Base-by-base conservation (phyloP, 805 yeast species). In the Saturnispora besseyi region DNA sequence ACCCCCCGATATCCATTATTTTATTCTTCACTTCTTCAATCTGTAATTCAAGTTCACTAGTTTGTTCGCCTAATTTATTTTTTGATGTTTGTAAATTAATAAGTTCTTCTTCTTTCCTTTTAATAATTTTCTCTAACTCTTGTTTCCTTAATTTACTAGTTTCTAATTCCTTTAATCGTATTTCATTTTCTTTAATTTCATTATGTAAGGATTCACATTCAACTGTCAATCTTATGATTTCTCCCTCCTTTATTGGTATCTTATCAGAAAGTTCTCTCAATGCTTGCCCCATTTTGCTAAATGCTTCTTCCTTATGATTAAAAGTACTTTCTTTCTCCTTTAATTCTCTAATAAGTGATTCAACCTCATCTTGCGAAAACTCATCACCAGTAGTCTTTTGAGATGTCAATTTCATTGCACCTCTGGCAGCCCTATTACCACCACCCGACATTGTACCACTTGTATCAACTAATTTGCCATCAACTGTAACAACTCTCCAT, bases 391-490 rank as follows among this genome's bases (percentile, higher is more conserved):
- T 38, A 10, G 13, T 38, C 15, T 38, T 67, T 28, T 55, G 55
- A 18, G 77, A 71, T 33, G 70, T 62, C 38, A 75, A 67, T 51
- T 74, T 79, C 96, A 93, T 88, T 2, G 84, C 82, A 5, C 98
- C 99, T 46, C 76, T 76, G 15, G 77, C 74, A 8, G 74, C 76
- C 37, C 76, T 71, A 49, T 74, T 76, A 48, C 98, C 99, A 67
- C 99, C 99, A 59, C 99, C 99, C 44, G 95, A 81, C 82, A 95
- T 82, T 1, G 97, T 87, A 65, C 99, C 99, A 2, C 96, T 85
- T 13, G 83, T 80, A 59, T 90, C 97, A 50, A 93, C 91, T 22
- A 93, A 70, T 58, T 88, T 84, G 24, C 99, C 99, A 63, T 87
- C 95, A 8, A 89, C 64, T 0, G 98, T 89, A 0, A 95, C 98